Evolutionary conservation across 208 protist genomes (phyloP).

Genomic region (Wallacemonas rigidus): DNA sequence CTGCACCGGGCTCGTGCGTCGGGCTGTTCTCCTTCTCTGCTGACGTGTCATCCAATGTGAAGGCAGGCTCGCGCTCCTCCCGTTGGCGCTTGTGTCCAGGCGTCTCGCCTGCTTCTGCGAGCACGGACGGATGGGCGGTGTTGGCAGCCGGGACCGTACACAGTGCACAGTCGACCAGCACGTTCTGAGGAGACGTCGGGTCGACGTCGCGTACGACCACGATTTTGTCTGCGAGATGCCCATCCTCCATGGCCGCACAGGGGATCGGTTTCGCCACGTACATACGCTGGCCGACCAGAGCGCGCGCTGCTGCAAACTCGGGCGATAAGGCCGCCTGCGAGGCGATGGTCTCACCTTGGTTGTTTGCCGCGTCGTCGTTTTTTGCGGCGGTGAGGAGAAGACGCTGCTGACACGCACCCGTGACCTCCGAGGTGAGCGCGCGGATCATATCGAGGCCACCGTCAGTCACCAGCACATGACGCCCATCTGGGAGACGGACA

Average conservation of each 20-base stretch:
- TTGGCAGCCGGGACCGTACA: background rate
- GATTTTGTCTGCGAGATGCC: slow-evolving; percentile 62
- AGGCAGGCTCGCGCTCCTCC: slow-evolving; percentile 7
- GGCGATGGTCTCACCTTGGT: background rate
- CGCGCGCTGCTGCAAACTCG: slow-evolving; percentile 43
- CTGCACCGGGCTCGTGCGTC: slow-evolving; percentile 20
- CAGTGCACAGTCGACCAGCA: slow-evolving; percentile 57
- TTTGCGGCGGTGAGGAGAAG: slow-evolving; percentile 17
- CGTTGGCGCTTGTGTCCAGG: slow-evolving; percentile 1
- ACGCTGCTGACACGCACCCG: slow-evolving; percentile 6
- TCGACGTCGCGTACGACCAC: slow-evolving; percentile 63
- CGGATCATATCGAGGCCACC: slow-evolving; percentile 82
- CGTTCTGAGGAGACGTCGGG: slow-evolving; percentile 44
- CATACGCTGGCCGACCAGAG: slow-evolving; percentile 56
- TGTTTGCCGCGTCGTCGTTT: background rate
- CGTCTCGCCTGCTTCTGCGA: background rate
- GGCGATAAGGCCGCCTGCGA: slow-evolving; percentile 9
- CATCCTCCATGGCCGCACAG: slow-evolving; percentile 32
- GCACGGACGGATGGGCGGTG: background rate
- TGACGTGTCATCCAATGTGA: too few relatives aligned
- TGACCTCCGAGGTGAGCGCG: slow-evolving; percentile 55
- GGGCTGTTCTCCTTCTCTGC: background rate
- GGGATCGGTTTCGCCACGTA: slow-evolving; percentile 69
- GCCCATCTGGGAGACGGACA: slow-evolving; percentile 72
- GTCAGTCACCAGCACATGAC: slow-evolving; percentile 85